A percentile compares a stretch with the other conserved stretches of the same genome.
Evolutionary conservation across 352 stramenopile genomes (phyloP).

Genomic region (Phytophthora foliorum): DNA sequence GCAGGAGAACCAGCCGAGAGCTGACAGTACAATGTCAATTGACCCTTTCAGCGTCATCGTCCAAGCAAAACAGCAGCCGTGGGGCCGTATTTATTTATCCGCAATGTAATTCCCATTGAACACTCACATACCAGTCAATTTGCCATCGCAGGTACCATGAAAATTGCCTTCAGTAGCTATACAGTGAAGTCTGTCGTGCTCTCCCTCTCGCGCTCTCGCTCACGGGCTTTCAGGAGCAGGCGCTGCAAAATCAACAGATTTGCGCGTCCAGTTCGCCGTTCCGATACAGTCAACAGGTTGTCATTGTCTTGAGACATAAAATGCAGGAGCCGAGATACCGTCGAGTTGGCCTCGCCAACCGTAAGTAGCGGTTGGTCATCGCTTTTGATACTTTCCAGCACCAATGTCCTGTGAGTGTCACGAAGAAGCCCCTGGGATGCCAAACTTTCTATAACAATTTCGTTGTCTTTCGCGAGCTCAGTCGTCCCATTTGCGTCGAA

Average conservation of each 20-base stretch:
- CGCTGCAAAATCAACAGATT: conserved; percentile 65
- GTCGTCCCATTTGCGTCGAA: conserved; percentile 35
- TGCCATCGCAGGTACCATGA: not conserved
- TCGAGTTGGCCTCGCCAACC: conserved; percentile 46
- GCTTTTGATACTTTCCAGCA: conserved; percentile 37
- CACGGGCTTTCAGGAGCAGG: conserved; percentile 58
- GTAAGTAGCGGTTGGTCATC: conserved; percentile 48
- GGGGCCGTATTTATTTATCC: conserved; percentile 36
- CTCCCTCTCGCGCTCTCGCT: conserved; percentile 51
- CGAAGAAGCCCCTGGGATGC: conserved; percentile 62
- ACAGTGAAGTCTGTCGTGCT: conserved; percentile 52
- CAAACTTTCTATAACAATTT: conserved; percentile 72
- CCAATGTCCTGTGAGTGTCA: conserved; percentile 42
- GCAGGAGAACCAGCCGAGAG: conserved; percentile 29
- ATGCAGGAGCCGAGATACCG: conserved; percentile 54
- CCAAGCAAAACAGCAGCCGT: conserved; percentile 8
- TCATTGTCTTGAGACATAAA: conserved; percentile 56
- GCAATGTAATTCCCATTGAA: conserved; percentile 24
- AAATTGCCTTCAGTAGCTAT: conserved; percentile 23
- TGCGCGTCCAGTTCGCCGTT: conserved; percentile 51
- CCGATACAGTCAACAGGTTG: conserved; percentile 41
- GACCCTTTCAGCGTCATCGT: conserved; percentile 18
- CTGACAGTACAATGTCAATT: conserved; percentile 24
- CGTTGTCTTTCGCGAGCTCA: conserved; percentile 62
- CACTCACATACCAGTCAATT: conserved; percentile 15